Evolutionary conservation across 305 asterid species (phyloP), one percentile per base, ranked within the genome.

Genomic region (Plantago coronopus): DNA sequence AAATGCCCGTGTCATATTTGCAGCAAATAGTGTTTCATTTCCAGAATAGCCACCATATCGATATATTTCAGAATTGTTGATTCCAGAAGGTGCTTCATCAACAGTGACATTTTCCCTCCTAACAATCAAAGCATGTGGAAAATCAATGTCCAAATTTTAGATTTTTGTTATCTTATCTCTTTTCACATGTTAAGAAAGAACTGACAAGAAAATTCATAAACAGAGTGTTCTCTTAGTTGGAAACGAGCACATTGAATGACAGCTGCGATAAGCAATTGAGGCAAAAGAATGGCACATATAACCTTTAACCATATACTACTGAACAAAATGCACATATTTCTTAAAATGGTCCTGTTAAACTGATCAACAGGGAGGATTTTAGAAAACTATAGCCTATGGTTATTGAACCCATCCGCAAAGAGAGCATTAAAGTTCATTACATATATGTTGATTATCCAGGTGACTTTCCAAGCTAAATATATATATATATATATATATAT

Each of bases 61-160:
- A 74, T 74, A 64, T 57, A 60, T 46, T 69, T 73, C 75, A 17
- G 55, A 59, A 17, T 58, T 61, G 54, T 45, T 65, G 59, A 67
- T 68, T 51, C 59, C 69, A 38, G 76, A 59, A 20, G 43, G 70
- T 71, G 78, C 67, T 34, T 73, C 84, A 44, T 69, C 83, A 34
- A 84, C 54, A 42, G 74, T 72, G 69, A 86, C 73, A 81, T 84
- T 86, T 66, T 83, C 87, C 95, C 98, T 91, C 88, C 67, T 76
- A 78, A 65, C 81, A 76, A 71, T 69, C 56, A 76, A 72, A 69
- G 83, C 57, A 76, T 44, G 49, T 57, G 73, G 74, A 58, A 73
- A 57, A 61, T 60, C 48, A 72, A 74, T 61, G 58, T 7, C 58
- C 44, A 63, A 62, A 68, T 48, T 66, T 40, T 47, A 66, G 48